These are phyloP conservation scores for Blepharisma japonicum DNA, from an alignment of 73 alveolate genomes.

Conservation along the genomic window DNA sequence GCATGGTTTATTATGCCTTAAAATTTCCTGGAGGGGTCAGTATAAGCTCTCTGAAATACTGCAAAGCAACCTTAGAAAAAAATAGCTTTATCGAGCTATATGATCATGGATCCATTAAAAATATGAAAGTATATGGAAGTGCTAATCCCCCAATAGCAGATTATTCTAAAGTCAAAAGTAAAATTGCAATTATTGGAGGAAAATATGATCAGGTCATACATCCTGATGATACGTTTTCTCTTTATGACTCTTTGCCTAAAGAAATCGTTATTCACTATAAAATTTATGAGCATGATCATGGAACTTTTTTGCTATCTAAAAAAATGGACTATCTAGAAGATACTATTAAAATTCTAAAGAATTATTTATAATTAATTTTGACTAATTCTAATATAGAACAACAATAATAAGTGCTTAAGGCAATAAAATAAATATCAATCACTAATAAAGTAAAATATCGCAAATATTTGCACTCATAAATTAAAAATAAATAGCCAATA, in stretches of 20 bases:
- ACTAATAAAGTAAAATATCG: no score
- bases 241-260: neutral
- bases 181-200: slow-evolving; percentile 10
- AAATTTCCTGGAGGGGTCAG: slow-evolving; percentile 19
- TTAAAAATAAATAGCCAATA: no score
- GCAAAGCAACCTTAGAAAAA: neutral
- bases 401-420: no score
- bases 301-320: no score
- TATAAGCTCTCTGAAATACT: neutral
- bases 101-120: slow-evolving; percentile 8
- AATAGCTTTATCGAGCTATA: no score
- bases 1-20: neutral
- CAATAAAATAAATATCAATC: no score
- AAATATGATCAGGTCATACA: neutral
- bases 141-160: slow-evolving; percentile 23
- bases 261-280: neutral
- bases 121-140: slow-evolving; percentile 23
- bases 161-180: neutral
- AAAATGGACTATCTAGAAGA: no score
- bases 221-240: neutral
- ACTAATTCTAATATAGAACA: no score
- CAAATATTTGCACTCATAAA: no score
- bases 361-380: no score
- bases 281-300: neutral
- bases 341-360: no score